Conservation (phyloP, 2,329 filamentous ascomycete genomes). For the Knufia petricola region DNA sequence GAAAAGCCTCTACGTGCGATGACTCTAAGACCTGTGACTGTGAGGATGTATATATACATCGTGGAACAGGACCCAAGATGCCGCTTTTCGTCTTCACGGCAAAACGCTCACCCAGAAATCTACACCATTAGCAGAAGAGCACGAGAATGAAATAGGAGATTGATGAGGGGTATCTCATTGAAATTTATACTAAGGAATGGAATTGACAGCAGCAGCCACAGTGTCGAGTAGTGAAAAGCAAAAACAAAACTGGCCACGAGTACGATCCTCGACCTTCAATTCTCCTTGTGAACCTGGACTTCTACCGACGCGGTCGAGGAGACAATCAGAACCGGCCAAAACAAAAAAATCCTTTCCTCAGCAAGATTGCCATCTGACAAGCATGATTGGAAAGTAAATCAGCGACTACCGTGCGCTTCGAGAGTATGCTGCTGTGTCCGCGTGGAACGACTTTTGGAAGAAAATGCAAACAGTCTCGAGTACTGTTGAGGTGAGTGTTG, state of each 20-base stretch:
- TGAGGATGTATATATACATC: background rate
- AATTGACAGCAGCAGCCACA: conserved; percentile 7
- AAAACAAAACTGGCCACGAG: conserved; percentile 10
- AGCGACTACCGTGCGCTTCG: conserved; percentile 5
- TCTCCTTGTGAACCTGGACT: background rate
- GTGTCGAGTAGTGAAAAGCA: background rate
- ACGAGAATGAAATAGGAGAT: background rate
- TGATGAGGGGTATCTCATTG: background rate
- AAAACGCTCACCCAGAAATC: no score
- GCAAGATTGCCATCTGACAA: background rate
- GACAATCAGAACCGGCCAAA: conserved; percentile 11
- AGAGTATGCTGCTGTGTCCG: conserved; percentile 6
- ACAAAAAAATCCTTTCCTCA: background rate
- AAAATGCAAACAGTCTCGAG: conserved; percentile 4
- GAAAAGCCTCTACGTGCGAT: background rate
- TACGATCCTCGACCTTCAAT: conserved; percentile 7
- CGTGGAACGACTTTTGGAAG: background rate
- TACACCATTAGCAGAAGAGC: no score
- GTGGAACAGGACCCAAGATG: background rate
- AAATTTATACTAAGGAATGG: conserved; percentile 1
- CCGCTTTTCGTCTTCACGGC: background rate
- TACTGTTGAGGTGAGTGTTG: conserved; percentile 7
- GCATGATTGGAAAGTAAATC: background rate
- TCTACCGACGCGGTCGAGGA: conserved; percentile 6
- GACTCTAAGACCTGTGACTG: background rate